Evolutionary conservation across 140 eudicot species (phyloP), one percentile per base, ranked within the genome.

Genomic region (Cichorium intybus): DNA sequence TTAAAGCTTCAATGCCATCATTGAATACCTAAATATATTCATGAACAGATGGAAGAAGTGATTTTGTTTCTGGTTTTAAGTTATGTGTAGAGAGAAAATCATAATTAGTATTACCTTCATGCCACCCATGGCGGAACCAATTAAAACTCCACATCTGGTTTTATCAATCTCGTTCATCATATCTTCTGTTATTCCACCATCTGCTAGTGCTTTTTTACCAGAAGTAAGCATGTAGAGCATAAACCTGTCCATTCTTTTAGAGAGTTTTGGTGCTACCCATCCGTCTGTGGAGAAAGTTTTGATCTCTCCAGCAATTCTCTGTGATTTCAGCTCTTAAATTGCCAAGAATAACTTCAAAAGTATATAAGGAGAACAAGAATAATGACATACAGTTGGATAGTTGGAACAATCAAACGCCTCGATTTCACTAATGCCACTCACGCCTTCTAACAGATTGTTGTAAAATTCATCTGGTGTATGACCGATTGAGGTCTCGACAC

Each of bases 211-310:
- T 74, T 87, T 90, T 79, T 90, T 90, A 11, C 97, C 97, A 20
- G 97, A 95, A 47, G 96, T 90, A 23, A 90, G 85, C 96, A 90
- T 90, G 90, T 90, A 90, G 49, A 90, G 92, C 97, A 90, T 90
- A 80, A 90, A 90, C 67, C 79, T 87, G 79, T 90, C 97, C 97
- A 90, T 90, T 74, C 97, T 82, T 66, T 82, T 90, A 54, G 97
- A 82, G 46, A 87, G 90, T 80, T 90, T 90, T 6, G 97, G 97
- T 14, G 95, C 86, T 68, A 90, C 90, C 95, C 88, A 90, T 62
- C 96, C 97, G 31, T 84, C 80, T 17, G 97, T 87, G 5, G 96
- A 84, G 83, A 80, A 90, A 35, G 86, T 80, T 64, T 90, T 90
- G 22, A 90, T 90, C 82, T 90, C 97, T 57, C 97, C 97, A 68